Conservation (phyloP, 2,329 filamentous ascomycete species). For the Rachicladosporium sp. region DNA sequence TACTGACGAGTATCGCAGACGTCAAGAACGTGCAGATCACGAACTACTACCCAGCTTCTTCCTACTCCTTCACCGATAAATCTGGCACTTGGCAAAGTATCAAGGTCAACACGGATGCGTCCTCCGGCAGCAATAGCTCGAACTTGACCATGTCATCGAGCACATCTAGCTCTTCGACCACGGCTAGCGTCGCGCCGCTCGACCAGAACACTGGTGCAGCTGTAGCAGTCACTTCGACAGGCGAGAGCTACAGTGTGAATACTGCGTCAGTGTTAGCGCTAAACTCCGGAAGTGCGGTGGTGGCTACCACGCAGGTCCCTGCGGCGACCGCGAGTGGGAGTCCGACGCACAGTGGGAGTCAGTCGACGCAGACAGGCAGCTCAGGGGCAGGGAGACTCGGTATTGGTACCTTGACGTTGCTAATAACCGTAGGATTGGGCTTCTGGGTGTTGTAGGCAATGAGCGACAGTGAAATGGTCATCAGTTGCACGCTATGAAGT, state of each 20-base stretch:
- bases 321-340: too few species aligned
- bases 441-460: too few species aligned
- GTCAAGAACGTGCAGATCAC: conserved; percentile 39
- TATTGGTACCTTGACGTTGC: too few species aligned
- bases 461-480: too few species aligned
- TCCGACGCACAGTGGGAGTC: too few species aligned
- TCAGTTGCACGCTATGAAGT: too few species aligned
- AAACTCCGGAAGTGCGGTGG: conserved; percentile 11
- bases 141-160: conserved; percentile 11
- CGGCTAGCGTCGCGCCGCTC: conserved; percentile 13
- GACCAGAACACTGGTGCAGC: conserved; percentile 11
- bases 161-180: conserved; percentile 15
- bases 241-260: conserved; percentile 15
- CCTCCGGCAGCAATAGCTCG: background rate
- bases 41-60: conserved; percentile 40
- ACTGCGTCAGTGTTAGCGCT: conserved; percentile 14
- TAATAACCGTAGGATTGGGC: too few species aligned
- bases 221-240: conserved; percentile 13
- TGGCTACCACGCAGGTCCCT: conserved; percentile 1
- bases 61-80: conserved; percentile 39
- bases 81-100: conserved; percentile 38
- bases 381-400: too few species aligned
- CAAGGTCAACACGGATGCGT: conserved; percentile 23
- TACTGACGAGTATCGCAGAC: conserved; percentile 6
- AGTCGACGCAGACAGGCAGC: too few species aligned